phyloP scores from a whole-genome alignment of 495 filamentous ascomycete species.

The Penicillium steckii region DNA sequence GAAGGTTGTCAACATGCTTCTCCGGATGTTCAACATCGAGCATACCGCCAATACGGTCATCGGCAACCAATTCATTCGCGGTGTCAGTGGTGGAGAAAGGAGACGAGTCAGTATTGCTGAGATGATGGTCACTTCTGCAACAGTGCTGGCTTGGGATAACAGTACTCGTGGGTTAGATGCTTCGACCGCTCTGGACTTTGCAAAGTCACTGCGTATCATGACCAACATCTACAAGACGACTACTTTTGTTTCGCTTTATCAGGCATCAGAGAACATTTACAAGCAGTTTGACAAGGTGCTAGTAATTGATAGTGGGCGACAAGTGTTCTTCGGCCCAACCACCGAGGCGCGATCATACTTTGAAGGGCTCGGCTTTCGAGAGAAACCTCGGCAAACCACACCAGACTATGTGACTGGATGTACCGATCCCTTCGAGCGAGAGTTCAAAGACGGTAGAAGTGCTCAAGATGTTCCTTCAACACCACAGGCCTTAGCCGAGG shows the following conservation, averaged over 20 bases:
- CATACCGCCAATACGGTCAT: conserved; percentile 80
- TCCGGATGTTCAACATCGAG: conserved; percentile 86
- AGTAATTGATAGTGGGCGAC: conserved; percentile 73
- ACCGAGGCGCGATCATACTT: conserved; percentile 74
- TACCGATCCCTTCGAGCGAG: conserved; percentile 79
- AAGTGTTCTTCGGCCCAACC: conserved; percentile 79
- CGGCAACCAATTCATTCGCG: conserved; percentile 76
- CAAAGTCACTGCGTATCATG: conserved; percentile 71
- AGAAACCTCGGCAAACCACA: conserved; percentile 79
- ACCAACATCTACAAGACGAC: conserved; percentile 78
- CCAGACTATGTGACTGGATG: conserved; percentile 84
- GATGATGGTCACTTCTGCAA: conserved; percentile 69
- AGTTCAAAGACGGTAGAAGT: conserved; percentile 64
- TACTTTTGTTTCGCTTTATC: conserved; percentile 80
- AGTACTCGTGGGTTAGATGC: conserved; percentile 81
- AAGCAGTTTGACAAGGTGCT: conserved; percentile 84
- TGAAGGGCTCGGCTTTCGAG: conserved; percentile 74
- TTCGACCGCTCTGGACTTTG: conserved; percentile 71
- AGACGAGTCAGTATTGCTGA: conserved; percentile 59
- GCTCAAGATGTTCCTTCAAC: conserved; percentile 63
- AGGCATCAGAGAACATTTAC: conserved; percentile 84
- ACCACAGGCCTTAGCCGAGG: conserved; percentile 60
- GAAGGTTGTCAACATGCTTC: conserved; percentile 64
- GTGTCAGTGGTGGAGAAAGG: conserved; percentile 78
- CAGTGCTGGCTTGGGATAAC: conserved; percentile 80